Conservation (phyloP, 257 asterid species). For the Petunia axillaris region DNA sequence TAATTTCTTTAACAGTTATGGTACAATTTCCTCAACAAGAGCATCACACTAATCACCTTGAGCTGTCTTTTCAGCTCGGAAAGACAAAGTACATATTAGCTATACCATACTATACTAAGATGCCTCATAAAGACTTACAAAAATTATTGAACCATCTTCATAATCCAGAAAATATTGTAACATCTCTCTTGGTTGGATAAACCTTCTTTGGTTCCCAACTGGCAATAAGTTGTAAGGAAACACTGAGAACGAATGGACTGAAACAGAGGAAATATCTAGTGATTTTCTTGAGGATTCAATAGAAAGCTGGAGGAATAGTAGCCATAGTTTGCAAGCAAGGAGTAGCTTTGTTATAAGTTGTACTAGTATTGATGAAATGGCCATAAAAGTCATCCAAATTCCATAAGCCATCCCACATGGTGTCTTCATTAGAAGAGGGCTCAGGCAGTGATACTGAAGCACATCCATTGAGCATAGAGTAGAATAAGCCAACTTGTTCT, state of each 20-base stretch:
- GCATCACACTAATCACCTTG: slow-evolving; percentile 8
- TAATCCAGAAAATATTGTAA: slow-evolving; percentile 14
- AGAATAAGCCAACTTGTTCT: slow-evolving; percentile 34
- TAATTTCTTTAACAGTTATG: background rate
- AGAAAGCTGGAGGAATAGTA: slow-evolving; percentile 35
- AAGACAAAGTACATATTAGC: background rate
- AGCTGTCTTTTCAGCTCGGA: slow-evolving; percentile 1
- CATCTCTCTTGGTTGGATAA: slow-evolving; percentile 27
- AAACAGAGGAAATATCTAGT: background rate
- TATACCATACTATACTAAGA: background rate
- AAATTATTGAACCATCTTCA: slow-evolving; percentile 15
- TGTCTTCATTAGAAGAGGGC: slow-evolving; percentile 47
- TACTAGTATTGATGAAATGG: slow-evolving; percentile 28
- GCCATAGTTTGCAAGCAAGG: slow-evolving; percentile 28
- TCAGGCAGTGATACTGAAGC: slow-evolving; percentile 36
- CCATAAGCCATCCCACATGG: slow-evolving; percentile 71
- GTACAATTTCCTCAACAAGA: slow-evolving; percentile 25
- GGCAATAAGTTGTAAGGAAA: background rate
- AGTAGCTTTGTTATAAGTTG: slow-evolving; percentile 29
- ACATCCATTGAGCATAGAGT: slow-evolving; percentile 45
- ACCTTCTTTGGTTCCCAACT: slow-evolving; percentile 50
- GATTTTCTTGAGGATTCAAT: slow-evolving; percentile 30
- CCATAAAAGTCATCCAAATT: slow-evolving; percentile 64
- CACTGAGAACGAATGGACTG: slow-evolving; percentile 3
- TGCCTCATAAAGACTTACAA: slow-evolving; percentile 20